Evolutionary conservation across 306 rosid genomes (phyloP).

Genomic region (Castanea crenata): DNA sequence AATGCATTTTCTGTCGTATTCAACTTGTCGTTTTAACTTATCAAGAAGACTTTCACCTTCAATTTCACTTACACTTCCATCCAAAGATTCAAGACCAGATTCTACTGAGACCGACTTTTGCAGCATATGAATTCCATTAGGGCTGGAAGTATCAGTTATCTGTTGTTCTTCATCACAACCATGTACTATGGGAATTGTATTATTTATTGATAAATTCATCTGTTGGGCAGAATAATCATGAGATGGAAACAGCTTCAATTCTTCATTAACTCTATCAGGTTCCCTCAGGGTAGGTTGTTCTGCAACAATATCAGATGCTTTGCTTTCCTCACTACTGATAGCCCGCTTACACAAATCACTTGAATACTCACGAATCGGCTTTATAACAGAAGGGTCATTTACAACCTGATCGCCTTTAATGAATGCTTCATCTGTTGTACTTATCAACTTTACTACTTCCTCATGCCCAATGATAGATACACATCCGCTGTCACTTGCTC

Average conservation of each 20-base stretch:
- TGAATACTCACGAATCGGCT: slow-evolving; percentile 24
- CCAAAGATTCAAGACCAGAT: slow-evolving; percentile 56
- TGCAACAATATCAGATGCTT: slow-evolving; percentile 16
- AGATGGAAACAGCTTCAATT: slow-evolving; percentile 21
- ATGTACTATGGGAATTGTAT: slow-evolving; percentile 13
- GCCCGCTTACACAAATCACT: slow-evolving; percentile 22
- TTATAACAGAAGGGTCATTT: slow-evolving; percentile 29
- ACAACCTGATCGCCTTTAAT: slow-evolving; percentile 19
- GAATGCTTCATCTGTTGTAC: slow-evolving; percentile 23
- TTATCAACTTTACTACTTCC: slow-evolving; percentile 24
- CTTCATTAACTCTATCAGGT: slow-evolving; percentile 37
- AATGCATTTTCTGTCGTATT: slow-evolving; percentile 54
- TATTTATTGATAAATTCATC: slow-evolving; percentile 29
- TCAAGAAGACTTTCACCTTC: slow-evolving; percentile 65
- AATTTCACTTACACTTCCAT: slow-evolving; percentile 54
- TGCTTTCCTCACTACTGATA: slow-evolving; percentile 27
- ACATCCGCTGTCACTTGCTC: slow-evolving; percentile 25
- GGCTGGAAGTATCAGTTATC: slow-evolving; percentile 26
- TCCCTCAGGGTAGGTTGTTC: slow-evolving; percentile 33
- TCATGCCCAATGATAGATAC: slow-evolving; percentile 22
- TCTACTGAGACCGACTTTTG: slow-evolving; percentile 45
- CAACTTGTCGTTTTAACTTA: slow-evolving; percentile 51
- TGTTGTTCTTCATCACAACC: slow-evolving; percentile 28
- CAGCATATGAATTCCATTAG: slow-evolving; percentile 30
- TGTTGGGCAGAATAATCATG: slow-evolving; percentile 19